Evolutionary conservation across 768 basidiomycete species (phyloP), one percentile per base, ranked within the genome.

Genomic region (Boletus rufocinnamomeus): DNA sequence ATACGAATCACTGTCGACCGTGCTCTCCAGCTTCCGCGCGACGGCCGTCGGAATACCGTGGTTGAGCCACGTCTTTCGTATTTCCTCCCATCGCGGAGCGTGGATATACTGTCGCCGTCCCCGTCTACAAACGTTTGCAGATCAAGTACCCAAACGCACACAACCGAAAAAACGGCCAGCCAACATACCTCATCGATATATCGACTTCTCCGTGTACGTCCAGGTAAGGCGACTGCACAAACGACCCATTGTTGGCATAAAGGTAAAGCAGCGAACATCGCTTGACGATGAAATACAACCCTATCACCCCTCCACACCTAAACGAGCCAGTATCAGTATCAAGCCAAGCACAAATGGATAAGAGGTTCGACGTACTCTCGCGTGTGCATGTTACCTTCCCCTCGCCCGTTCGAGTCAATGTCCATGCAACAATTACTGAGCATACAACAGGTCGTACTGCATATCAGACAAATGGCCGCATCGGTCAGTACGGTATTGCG

Each of bases 371-470:
- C 94, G 69, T 69, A 97, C 96, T 92, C 89, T 82, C 94, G 81
- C 52, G 89, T 91, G 70, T 98, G 97, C 80, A 91, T 84, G 70
- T 98, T 99, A 72, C 95, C 98, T 69, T 99, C 96, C 30, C 96
- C 97, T 27, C 88, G 78, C 41, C 77, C 76, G 25, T 63, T 77
- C 17, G 80, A 77, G 19, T 78, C 80, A 51, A 73, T 65, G 61
- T 94, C 93, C 63, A 80, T 77, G 70, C 97, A 99, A 68, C 97
- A 99, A 61, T 95, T 87, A 63, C 92, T 93, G 70, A 93, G 89
- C 78, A 95, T 82, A 69, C 97, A 98, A 11, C 90, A 85, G 16
- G 88, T 86, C 49, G 84, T 78, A 0, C 97, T 97, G 63, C 97
- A 99, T 51, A 95, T 79, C 60, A 98, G 72, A 71, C 97, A 99